Percentiles rank a stretch among this genome's conserved stretches.
phyloP scores from a whole-genome alignment of 83 land plant species.

The Thuja plicata region DNA sequence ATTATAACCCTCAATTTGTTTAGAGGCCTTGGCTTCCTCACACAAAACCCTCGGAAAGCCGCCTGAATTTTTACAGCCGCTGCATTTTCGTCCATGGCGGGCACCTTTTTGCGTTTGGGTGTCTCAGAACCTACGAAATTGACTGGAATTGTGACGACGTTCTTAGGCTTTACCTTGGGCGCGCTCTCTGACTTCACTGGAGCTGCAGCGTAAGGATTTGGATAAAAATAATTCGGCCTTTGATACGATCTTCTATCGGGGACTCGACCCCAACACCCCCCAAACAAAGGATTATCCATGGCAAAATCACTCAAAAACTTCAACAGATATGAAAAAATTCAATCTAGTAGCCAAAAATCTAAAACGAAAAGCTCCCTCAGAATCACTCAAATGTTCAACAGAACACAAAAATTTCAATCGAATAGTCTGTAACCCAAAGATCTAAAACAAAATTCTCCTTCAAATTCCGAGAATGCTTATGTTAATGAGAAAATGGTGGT shows the following conservation, averaged over 20 bases:
- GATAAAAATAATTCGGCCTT: neutral
- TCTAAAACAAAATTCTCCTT: too few relatives aligned
- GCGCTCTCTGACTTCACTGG: neutral
- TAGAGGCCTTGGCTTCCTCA: conserved; percentile 34
- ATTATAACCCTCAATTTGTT: conserved; percentile 48
- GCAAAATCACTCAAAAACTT: neutral
- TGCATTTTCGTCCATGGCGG: neutral
- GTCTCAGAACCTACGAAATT: neutral
- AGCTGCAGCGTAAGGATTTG: neutral
- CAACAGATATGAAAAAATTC: neutral
- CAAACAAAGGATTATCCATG: neutral
- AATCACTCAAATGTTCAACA: neutral
- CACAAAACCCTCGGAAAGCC: conserved; percentile 46
- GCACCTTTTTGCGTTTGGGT: neutral
- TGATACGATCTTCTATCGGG: neutral
- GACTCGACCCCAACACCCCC: neutral
- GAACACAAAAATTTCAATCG: neutral
- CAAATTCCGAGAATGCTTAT: too few relatives aligned
- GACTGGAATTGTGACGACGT: neutral
- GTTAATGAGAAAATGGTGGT: too few relatives aligned
- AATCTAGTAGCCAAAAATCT: too few relatives aligned
- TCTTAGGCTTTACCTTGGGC: neutral
- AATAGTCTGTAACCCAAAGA: too few relatives aligned
- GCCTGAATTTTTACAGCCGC: conserved; percentile 50
- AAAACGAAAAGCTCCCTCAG: too few relatives aligned